Percentiles rank a stretch among this genome's conserved stretches.
Conservation (phyloP, 306 rosid genomes). For the Prinsepia uniflora region DNA sequence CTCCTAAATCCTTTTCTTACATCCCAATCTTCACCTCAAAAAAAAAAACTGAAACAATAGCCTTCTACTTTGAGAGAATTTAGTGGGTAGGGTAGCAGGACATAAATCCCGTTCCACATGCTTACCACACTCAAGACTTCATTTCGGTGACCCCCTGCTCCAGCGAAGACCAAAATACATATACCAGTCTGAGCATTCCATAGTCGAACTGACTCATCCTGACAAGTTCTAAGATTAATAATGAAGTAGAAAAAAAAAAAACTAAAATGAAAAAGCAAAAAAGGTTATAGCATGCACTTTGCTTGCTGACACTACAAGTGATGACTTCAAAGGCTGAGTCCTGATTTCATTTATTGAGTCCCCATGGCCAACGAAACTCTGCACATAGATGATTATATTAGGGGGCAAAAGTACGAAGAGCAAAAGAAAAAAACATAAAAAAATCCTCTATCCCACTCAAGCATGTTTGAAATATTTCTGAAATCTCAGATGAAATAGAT, state of each 20-base stretch:
- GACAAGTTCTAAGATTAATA: conserved; percentile 35
- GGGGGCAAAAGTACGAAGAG: conserved; percentile 13
- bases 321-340: conserved; percentile 75
- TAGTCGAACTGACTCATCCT: conserved; percentile 96
- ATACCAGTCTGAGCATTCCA: conserved; percentile 94
- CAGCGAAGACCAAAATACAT: conserved; percentile 85
- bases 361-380: conserved; percentile 98
- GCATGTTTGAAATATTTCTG: background rate
- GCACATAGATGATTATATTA: conserved; percentile 15
- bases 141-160: conserved; percentile 98
- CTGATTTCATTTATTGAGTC: conserved; percentile 91
- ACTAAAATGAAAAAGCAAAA: conserved; percentile 14
- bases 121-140: conserved; percentile 96
- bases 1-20: background rate
- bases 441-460: background rate
- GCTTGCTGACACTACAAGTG: conserved; percentile 90
- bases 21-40: background rate
- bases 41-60: background rate
- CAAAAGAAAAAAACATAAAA: background rate
- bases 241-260: conserved; percentile 16
- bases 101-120: conserved; percentile 16
- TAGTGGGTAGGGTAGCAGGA: conserved; percentile 4
- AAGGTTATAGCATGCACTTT: conserved; percentile 44
- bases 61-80: background rate
- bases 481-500: background rate